These are phyloP conservation scores for Yamagishiella unicocca DNA, from an alignment of 139 green algal genomes.

Conservation along the genomic window DNA sequence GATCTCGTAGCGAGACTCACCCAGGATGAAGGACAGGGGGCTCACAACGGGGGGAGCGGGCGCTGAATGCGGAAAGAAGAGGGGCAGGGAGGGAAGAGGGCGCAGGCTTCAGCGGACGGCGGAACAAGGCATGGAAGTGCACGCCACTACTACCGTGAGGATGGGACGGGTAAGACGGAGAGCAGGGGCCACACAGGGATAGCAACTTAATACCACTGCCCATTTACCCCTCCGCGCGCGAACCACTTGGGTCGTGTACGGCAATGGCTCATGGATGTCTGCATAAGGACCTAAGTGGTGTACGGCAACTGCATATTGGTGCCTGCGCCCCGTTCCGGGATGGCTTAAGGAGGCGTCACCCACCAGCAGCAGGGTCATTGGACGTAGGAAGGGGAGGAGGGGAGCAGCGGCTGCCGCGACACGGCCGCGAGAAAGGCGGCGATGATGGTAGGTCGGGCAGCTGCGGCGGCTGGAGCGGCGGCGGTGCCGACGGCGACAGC, in stretches of 20 bases:
- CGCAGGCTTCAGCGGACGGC: background rate
- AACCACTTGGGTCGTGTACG: no score
- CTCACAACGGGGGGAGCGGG: no score
- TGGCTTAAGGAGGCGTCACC: no score
- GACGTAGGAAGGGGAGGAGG: background rate
- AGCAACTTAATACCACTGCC: background rate
- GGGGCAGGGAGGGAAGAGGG: no score
- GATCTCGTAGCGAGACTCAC: background rate
- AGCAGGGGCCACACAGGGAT: background rate
- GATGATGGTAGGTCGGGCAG: background rate
- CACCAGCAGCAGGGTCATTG: no score
- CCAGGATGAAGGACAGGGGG: background rate
- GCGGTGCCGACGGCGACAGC: background rate
- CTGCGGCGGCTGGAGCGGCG: background rate
- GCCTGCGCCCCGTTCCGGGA: no score
- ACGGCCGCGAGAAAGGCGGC: background rate
- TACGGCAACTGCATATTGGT: background rate
- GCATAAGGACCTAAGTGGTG: background rate
- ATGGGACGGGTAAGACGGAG: background rate
- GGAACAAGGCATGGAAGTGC: background rate
- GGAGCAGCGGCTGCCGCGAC: background rate
- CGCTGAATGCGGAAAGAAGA: no score
- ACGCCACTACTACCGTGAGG: background rate
- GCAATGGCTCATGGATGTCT: background rate
- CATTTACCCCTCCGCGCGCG: no score